Evolutionary conservation across 2,329 filamentous ascomycete genomes (phyloP).

Genomic region (Fusarium pseudoanthophilum): DNA sequence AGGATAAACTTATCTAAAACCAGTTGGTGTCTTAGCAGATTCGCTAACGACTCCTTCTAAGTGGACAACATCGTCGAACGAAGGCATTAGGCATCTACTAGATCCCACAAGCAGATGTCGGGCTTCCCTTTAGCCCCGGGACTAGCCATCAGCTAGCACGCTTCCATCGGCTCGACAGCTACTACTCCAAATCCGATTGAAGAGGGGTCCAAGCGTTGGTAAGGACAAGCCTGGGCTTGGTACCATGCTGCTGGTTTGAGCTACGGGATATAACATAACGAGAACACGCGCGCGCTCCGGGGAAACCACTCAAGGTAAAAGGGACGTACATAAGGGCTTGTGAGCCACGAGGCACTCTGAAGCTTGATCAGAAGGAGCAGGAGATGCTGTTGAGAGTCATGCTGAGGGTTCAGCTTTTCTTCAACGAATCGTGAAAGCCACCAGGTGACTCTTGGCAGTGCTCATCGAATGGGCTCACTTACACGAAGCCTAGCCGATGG

Average conservation of each 20-base stretch:
- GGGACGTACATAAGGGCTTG: neutral
- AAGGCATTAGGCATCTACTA: neutral
- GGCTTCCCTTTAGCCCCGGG: neutral
- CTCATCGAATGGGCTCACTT: fast-evolving
- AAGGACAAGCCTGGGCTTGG: neutral
- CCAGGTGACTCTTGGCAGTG: fast-evolving
- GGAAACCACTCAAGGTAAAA: fast-evolving
- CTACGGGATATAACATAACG: too few species aligned
- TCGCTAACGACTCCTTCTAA: neutral
- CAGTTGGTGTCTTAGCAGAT: fast-evolving
- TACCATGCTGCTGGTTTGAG: neutral
- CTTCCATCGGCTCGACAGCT: neutral
- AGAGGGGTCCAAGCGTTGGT: neutral
- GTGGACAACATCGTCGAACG: neutral
- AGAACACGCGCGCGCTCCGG: neutral
- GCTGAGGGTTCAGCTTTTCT: neutral
- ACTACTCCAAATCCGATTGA: neutral
- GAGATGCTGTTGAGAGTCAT: neutral
- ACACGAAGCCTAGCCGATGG: neutral
- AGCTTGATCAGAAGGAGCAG: fast-evolving
- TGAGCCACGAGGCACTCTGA: fast-evolving
- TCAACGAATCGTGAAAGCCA: neutral
- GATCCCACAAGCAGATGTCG: too few species aligned
- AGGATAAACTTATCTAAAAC: fast-evolving
- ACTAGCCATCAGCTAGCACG: neutral